phyloP scores from a whole-genome alignment of 306 rosid species.

The Senna tora region DNA sequence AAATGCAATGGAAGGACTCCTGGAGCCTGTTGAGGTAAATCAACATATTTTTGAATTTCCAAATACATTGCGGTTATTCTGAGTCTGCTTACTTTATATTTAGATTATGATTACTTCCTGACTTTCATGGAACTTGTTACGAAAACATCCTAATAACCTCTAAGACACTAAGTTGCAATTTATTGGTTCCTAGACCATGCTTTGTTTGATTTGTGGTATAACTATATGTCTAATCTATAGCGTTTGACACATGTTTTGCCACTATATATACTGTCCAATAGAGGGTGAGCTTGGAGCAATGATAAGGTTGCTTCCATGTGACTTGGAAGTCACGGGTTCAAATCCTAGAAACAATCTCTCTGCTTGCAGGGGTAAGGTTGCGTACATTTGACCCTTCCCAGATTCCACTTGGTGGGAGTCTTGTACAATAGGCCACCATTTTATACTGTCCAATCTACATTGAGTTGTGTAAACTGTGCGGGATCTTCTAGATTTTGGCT shows the following conservation, averaged over 20 bases:
- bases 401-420: too few relatives aligned
- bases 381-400: too few relatives aligned
- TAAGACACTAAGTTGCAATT: neutral
- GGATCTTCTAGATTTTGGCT: slow-evolving; percentile 17
- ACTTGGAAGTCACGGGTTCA: too few relatives aligned
- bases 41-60: slow-evolving; percentile 24
- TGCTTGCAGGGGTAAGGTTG: too few relatives aligned
- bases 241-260: neutral
- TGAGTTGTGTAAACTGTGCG: neutral
- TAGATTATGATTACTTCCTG: slow-evolving; percentile 11
- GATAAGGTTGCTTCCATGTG: too few relatives aligned
- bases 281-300: too few relatives aligned
- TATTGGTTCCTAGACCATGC: neutral
- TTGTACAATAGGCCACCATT: too few relatives aligned
- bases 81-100: slow-evolving; percentile 20
- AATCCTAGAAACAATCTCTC: too few relatives aligned
- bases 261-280: neutral
- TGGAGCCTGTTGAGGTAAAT: slow-evolving; percentile 80
- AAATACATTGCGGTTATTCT: slow-evolving; percentile 4
- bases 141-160: neutral
- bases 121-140: slow-evolving; percentile 27
- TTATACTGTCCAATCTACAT: slow-evolving; percentile 2
- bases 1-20: slow-evolving; percentile 95
- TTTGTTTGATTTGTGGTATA: neutral
- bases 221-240: neutral